These are phyloP conservation scores for Myriangium duriaei DNA, from an alignment of 2,329 filamentous ascomycete genomes.

Conservation along the genomic window DNA sequence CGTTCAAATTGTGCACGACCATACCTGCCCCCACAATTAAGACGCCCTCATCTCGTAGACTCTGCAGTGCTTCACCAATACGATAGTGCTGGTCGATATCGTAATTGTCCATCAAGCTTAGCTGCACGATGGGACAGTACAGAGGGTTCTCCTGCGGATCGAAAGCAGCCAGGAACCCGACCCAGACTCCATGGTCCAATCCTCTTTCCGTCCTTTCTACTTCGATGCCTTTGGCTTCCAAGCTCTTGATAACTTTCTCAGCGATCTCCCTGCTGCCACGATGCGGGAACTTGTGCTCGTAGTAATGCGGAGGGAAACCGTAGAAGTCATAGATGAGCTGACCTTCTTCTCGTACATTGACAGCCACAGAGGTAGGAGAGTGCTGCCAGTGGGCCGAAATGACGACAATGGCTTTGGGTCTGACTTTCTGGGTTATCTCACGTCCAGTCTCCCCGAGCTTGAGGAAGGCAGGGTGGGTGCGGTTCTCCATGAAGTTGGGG, in stretches of 20 bases:
- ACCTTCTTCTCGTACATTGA: conserved; percentile 50
- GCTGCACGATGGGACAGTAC: conserved; percentile 49
- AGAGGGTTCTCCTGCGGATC: conserved; percentile 18
- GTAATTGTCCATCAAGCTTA: conserved; percentile 51
- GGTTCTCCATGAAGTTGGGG: conserved; percentile 53
- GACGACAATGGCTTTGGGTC: conserved; percentile 56
- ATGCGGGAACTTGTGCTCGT: conserved; percentile 51
- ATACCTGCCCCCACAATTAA: too few relatives aligned
- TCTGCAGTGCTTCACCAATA: conserved; percentile 43
- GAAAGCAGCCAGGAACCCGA: conserved; percentile 42
- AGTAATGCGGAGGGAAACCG: conserved; percentile 54
- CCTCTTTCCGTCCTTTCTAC: conserved; percentile 46
- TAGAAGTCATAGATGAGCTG: conserved; percentile 61
- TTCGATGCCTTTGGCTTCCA: conserved; percentile 45
- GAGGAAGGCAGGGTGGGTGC: conserved; percentile 49
- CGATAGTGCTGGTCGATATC: conserved; percentile 51
- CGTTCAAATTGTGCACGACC: too few relatives aligned
- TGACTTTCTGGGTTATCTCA: conserved; percentile 55
- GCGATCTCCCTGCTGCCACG: conserved; percentile 46
- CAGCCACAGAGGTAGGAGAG: conserved; percentile 39
- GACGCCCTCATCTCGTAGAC: too few relatives aligned
- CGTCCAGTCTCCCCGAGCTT: conserved; percentile 49
- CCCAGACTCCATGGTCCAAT: conserved; percentile 60
- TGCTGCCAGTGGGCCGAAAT: conserved; percentile 65
- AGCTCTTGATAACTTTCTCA: conserved; percentile 40